phyloP scores from a whole-genome alignment of 2,329 filamentous ascomycete genomes.

The Paracoccidioides brasiliensis region DNA sequence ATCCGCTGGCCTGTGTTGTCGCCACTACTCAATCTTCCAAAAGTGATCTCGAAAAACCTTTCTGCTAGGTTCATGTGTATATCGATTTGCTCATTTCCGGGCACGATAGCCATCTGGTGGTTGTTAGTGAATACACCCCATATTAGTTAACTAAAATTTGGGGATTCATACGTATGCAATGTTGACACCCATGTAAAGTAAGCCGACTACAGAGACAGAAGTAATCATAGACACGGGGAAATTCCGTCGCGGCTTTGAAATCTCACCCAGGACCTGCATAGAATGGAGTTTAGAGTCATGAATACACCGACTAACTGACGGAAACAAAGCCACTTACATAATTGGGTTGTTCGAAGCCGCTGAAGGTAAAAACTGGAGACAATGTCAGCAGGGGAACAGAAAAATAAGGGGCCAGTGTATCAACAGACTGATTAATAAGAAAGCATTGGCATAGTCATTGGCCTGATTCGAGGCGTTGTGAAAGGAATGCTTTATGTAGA shows the following conservation, averaged over 20 bases:
- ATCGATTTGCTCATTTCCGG: background rate
- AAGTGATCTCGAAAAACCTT: conserved; percentile 6
- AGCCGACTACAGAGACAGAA: conserved; percentile 21
- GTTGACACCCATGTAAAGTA: conserved; percentile 31
- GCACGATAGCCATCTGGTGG: conserved; percentile 8
- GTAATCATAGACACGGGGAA: conserved; percentile 25
- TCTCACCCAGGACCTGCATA: conserved; percentile 26
- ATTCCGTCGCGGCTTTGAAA: conserved; percentile 25
- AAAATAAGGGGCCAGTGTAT: background rate
- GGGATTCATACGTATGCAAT: conserved; percentile 32
- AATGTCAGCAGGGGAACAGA: background rate
- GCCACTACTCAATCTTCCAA: background rate
- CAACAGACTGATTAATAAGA: conserved; percentile 10
- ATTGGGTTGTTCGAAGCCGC: conserved; percentile 34
- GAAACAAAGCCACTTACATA: conserved; percentile 24
- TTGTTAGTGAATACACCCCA: background rate
- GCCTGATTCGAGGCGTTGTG: background rate
- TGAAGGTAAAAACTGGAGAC: conserved; percentile 20
- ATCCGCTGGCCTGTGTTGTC: conserved; percentile 3
- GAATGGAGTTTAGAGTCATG: background rate
- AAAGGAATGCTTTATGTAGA: conserved; percentile 9
- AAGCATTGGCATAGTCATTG: conserved; percentile 9
- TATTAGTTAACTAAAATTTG: background rate
- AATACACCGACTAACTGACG: background rate
- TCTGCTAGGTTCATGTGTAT: background rate